phyloP scores from a whole-genome alignment of 73 alveolate genomes.

The Blepharisma japonicum region DNA sequence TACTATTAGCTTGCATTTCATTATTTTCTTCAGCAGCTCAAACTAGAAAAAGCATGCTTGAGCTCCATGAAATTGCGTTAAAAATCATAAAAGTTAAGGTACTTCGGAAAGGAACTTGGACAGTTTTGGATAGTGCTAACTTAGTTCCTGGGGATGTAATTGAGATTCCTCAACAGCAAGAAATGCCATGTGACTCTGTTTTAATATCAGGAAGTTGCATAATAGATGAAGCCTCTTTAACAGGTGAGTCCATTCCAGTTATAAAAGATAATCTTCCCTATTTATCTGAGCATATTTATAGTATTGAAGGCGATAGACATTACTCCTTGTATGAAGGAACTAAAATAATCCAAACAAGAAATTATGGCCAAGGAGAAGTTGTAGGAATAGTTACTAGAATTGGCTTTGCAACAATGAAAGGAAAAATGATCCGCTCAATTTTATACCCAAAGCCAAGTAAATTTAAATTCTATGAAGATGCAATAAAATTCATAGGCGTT shows the following conservation, averaged over 20 bases:
- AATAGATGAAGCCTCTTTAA: constrained; percentile 90
- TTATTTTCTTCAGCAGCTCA: background rate
- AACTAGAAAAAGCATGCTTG: constrained; percentile 22
- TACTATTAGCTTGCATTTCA: background rate
- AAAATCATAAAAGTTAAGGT: background rate
- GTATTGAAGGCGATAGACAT: background rate
- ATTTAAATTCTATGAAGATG: constrained; percentile 84
- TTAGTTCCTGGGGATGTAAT: constrained; percentile 94
- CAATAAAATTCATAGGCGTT: constrained; percentile 79
- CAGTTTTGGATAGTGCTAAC: constrained; percentile 22
- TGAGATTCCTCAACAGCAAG: constrained; percentile 69
- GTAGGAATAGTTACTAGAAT: constrained; percentile 73
- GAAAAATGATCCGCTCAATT: constrained; percentile 84
- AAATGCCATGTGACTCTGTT: constrained; percentile 85
- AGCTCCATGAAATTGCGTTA: background rate
- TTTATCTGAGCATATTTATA: constrained; percentile 30
- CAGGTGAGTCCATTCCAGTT: constrained; percentile 96
- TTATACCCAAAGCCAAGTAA: constrained; percentile 77
- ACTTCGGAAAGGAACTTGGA: background rate
- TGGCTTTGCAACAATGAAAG: constrained; percentile 88
- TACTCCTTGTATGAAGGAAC: constrained; percentile 68
- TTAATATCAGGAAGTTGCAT: constrained; percentile 69
- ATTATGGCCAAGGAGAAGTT: constrained; percentile 53
- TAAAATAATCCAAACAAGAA: constrained; percentile 71
- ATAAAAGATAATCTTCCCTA: constrained; percentile 74